Base-by-base conservation (phyloP, 306 rosid genomes). In the Senna tora region DNA sequence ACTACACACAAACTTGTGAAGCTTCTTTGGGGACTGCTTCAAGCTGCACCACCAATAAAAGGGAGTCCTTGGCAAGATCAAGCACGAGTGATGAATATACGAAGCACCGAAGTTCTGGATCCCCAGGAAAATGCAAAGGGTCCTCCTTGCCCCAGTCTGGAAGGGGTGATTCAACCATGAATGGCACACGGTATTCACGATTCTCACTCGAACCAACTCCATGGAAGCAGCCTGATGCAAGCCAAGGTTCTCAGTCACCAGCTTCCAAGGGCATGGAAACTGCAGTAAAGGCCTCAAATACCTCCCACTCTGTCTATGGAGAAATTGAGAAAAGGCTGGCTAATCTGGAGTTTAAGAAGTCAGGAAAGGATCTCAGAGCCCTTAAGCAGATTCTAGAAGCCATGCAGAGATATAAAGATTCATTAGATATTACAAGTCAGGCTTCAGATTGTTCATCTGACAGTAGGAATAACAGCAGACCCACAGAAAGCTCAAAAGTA, bases 341-440 rank as follows among this genome's bases (percentile, higher is more conserved):
- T 0, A 83, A 85, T 52, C 96, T 93, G 5, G 97, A 93, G 78
- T 93, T 93, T 80, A 93, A 84, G 66, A 91, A 87, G 80, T 91
- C 98, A 10, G 97, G 97, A 55, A 93, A 86, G 82, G 97, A 93
- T 77, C 98, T 89, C 69, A 77, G 98, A 80, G 98, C 97, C 70
- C 92, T 93, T 39, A 91, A 93, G 72, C 98, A 91, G 72, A 91
- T 89, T 80, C 94, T 93, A 60, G 92, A 87, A 72, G 86, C 91
- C 57, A 93, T 93, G 97, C 98, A 93, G 76, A 93, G 88, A 76
- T 76, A 76, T 1, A 57, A 79, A 71, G 90, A 76, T 68, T 33
- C 80, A 52, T 54, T 71, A 3, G 91, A 84, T 41, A 36, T 19
- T 30, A 73, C 86, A 82, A 81, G 83, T n/a, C 83, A 79, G 71